Percentiles rank a stretch among this genome's conserved stretches.
Evolutionary conservation across 768 basidiomycete species (phyloP).

Genomic region (Tricholomella constricta): DNA sequence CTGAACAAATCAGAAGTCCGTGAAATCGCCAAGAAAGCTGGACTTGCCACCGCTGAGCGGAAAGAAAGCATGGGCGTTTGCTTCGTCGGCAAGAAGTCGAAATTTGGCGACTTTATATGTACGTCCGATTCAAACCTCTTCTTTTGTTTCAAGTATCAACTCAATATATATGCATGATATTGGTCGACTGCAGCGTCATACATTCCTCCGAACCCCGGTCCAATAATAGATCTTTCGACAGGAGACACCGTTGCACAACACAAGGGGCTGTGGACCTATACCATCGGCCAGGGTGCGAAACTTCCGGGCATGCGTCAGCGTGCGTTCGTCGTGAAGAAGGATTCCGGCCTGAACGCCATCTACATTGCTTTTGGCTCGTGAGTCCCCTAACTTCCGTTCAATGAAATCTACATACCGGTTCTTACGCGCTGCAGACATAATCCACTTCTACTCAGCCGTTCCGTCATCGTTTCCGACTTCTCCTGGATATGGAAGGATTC

Average conservation of each 20-base stretch:
- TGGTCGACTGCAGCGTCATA: slow-evolving; percentile 66
- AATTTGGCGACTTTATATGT: slow-evolving; percentile 77
- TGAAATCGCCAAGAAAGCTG: slow-evolving; percentile 60
- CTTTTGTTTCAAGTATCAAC: background rate
- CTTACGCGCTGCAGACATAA: slow-evolving; percentile 49
- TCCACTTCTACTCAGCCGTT: slow-evolving; percentile 48
- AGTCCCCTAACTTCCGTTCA: slow-evolving; percentile 23
- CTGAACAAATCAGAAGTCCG: slow-evolving; percentile 74
- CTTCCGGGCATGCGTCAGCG: slow-evolving; percentile 59
- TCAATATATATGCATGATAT: no score
- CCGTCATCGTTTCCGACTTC: slow-evolving; percentile 51
- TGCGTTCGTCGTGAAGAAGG: slow-evolving; percentile 78
- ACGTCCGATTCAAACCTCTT: slow-evolving; percentile 16
- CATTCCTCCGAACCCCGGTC: slow-evolving; percentile 66
- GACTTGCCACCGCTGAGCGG: slow-evolving; percentile 71
- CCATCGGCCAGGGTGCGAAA: slow-evolving; percentile 80
- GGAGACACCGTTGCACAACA: slow-evolving; percentile 63
- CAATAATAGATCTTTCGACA: slow-evolving; percentile 58
- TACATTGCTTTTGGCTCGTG: slow-evolving; percentile 76
- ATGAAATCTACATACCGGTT: background rate
- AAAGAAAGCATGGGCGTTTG: slow-evolving; percentile 94
- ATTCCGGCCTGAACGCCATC: slow-evolving; percentile 61
- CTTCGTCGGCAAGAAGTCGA: slow-evolving; percentile 83
- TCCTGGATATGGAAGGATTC: slow-evolving; percentile 76
- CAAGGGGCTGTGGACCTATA: slow-evolving; percentile 80